Evolutionary conservation across 2,329 filamentous ascomycete genomes (phyloP).

Genomic region (Neofusicoccum parvum): DNA sequence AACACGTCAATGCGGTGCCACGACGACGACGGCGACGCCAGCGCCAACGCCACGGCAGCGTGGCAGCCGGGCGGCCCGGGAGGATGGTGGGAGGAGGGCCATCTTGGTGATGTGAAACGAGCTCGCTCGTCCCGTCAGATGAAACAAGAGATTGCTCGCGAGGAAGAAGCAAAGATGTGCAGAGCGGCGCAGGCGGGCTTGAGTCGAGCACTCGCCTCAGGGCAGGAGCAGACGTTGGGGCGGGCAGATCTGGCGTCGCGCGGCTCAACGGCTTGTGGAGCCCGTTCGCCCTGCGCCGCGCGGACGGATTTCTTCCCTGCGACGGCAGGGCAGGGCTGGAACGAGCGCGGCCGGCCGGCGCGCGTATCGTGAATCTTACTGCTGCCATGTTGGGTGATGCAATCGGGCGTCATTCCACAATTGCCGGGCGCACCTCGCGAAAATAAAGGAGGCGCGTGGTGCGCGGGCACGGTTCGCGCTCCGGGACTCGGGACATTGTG

Average conservation of each 20-base stretch:
- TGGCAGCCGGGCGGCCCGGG: too few relatives aligned
- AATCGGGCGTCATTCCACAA: conserved; percentile 2
- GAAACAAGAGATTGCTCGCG: conserved; percentile 1
- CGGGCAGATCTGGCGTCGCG: conserved; percentile 1
- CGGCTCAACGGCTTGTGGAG: conserved; percentile 6
- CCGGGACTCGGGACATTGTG: background rate
- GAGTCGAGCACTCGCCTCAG: background rate
- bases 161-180: too few relatives aligned
- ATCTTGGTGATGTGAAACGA: too few relatives aligned
- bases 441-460: background rate
- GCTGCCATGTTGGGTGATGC: background rate
- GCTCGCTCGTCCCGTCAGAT: background rate
- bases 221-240: background rate
- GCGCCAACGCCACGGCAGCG: too few relatives aligned
- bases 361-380: background rate
- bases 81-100: too few relatives aligned
- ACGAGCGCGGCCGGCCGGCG: background rate
- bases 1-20: too few relatives aligned
- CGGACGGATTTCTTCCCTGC: background rate
- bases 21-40: too few relatives aligned
- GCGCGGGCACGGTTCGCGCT: background rate
- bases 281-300: background rate
- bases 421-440: background rate
- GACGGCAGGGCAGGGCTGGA: background rate
- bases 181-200: too few relatives aligned